Evolutionary conservation across 768 basidiomycete species (phyloP).

Genomic region (Boletus pseudo-olivaceus): DNA sequence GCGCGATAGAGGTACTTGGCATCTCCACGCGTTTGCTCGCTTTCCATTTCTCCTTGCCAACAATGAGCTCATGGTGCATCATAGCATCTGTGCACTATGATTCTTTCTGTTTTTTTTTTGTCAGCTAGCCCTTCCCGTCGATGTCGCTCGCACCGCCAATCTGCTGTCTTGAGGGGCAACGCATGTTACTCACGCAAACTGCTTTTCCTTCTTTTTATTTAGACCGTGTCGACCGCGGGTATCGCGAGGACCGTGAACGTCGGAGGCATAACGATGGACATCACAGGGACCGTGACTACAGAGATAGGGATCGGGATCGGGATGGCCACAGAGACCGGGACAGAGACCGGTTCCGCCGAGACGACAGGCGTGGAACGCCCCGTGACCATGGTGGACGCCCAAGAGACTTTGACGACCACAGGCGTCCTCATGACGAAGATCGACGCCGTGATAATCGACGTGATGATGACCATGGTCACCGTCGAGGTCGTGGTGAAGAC

Average conservation of each 20-base stretch:
- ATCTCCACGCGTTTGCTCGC: constrained; percentile 32
- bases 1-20: constrained; percentile 35
- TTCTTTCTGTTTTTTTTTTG: constrained; percentile 29
- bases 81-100: constrained; percentile 42
- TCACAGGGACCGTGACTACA: constrained; percentile 50
- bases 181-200: constrained; percentile 50
- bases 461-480: constrained; percentile 36
- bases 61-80: constrained; percentile 65
- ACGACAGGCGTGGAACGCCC: constrained; percentile 48
- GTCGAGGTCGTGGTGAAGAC: constrained; percentile 38
- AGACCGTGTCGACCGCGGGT: constrained; percentile 50
- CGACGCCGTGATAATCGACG: constrained; percentile 47
- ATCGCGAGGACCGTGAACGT: constrained; percentile 61
- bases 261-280: constrained; percentile 59
- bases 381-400: constrained; percentile 45
- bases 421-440: constrained; percentile 47
- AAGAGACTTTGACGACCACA: constrained; percentile 46
- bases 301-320: constrained; percentile 44
- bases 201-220: constrained; percentile 45
- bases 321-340: constrained; percentile 29
- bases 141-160: constrained; percentile 39
- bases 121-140: constrained; percentile 62
- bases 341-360: constrained; percentile 39
- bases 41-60: constrained; percentile 39
- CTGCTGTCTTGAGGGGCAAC: constrained; percentile 41